Percentiles rank a stretch among this genome's conserved stretches.
Conservation (phyloP, 2,329 filamentous ascomycete species). For the Aspergillus ustus region DNA sequence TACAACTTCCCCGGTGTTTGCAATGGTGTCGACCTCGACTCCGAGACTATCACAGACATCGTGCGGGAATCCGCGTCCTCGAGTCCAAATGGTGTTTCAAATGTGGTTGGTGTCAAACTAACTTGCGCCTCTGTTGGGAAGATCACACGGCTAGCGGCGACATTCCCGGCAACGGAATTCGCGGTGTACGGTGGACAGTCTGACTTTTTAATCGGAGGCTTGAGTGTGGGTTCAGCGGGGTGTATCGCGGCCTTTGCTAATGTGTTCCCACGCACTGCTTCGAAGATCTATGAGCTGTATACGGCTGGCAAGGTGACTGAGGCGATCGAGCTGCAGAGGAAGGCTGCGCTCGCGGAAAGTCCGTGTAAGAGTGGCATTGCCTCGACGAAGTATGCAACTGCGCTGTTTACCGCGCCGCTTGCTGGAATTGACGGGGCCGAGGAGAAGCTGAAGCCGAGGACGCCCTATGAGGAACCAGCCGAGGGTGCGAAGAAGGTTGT, state of each 20-base stretch:
- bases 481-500: slow-evolving; percentile 52
- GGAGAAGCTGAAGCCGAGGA: slow-evolving; percentile 62
- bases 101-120: slow-evolving; percentile 68
- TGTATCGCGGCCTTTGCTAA: slow-evolving; percentile 64
- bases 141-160: slow-evolving; percentile 60
- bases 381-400: slow-evolving; percentile 69
- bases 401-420: slow-evolving; percentile 60
- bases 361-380: slow-evolving; percentile 70
- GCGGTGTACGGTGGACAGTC: slow-evolving; percentile 73
- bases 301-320: slow-evolving; percentile 60
- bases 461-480: slow-evolving; percentile 61
- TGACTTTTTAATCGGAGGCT: slow-evolving; percentile 66
- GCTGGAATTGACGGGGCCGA: slow-evolving; percentile 66
- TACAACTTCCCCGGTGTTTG: slow-evolving; percentile 74
- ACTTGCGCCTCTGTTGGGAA: slow-evolving; percentile 68
- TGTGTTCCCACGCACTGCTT: slow-evolving; percentile 60
- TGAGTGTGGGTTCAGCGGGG: slow-evolving; percentile 58
- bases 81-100: slow-evolving; percentile 46
- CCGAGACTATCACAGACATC: slow-evolving; percentile 61
- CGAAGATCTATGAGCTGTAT: slow-evolving; percentile 66
- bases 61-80: slow-evolving; percentile 48
- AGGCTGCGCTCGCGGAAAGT: slow-evolving; percentile 68
- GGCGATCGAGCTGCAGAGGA: slow-evolving; percentile 64
- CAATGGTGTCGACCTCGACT: slow-evolving; percentile 71
- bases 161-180: slow-evolving; percentile 61